A percentile compares a stretch with the other conserved stretches of the same genome.
Conservation (phyloP, 2,329 filamentous ascomycete genomes). For the Aureobasidium sp. region DNA sequence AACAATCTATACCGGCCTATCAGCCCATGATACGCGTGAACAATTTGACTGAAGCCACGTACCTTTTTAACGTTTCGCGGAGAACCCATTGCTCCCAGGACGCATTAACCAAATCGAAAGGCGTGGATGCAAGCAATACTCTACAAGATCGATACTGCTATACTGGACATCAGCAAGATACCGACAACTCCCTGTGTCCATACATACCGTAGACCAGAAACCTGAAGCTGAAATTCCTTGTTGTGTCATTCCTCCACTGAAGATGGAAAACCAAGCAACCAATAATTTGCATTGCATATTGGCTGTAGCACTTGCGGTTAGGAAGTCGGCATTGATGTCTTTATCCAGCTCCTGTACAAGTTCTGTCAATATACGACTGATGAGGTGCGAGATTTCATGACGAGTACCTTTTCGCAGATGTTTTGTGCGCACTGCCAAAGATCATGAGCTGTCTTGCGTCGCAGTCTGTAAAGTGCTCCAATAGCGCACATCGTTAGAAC, state of each 20-base stretch:
- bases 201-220: not conserved
- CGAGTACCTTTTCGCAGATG: conserved; percentile 8
- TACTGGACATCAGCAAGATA: not conserved
- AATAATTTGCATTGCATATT: conserved; percentile 24
- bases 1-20: conserved; percentile 12
- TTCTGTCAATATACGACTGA: not conserved
- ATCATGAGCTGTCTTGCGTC: conserved; percentile 23
- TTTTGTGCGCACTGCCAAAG: conserved; percentile 17
- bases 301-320: not conserved
- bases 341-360: not conserved
- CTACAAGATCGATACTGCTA: not conserved
- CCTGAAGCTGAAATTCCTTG: not conserved
- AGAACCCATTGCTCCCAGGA: not conserved
- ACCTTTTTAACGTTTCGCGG: not conserved
- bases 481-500: conserved; percentile 29
- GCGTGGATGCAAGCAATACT: not conserved
- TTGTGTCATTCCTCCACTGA: conserved; percentile 8
- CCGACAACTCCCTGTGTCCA: not conserved
- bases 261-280: conserved; percentile 14
- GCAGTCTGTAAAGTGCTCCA: conserved; percentile 26
- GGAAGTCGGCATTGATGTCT: not conserved
- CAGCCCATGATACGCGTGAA: not conserved
- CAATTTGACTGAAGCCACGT: not conserved
- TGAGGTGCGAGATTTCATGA: too few species aligned
- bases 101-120: not conserved